These are phyloP conservation scores for Talaromyces sp. DNA, from an alignment of 2,329 filamentous ascomycete species.

Conservation along the genomic window DNA sequence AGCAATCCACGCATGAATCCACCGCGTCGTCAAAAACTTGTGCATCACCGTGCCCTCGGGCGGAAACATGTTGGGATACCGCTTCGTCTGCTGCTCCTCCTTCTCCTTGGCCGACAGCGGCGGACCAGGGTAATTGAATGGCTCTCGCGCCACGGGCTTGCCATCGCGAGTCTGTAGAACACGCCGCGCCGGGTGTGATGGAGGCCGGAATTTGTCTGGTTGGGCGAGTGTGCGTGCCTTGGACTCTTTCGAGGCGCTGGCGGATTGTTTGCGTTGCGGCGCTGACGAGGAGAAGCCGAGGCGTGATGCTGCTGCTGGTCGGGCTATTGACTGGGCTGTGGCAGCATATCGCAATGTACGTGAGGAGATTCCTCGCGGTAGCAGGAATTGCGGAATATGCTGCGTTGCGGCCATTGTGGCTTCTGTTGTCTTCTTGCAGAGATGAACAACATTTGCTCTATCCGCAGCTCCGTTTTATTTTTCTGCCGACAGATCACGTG, in stretches of 20 bases:
- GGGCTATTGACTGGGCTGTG: neutral
- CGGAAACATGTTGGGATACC: slow-evolving; percentile 87
- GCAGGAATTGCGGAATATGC: slow-evolving; percentile 60
- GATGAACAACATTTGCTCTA: neutral
- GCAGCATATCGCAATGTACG: slow-evolving; percentile 20
- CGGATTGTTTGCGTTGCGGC: slow-evolving; percentile 20
- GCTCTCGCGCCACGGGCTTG: slow-evolving; percentile 26
- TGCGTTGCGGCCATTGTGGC: slow-evolving; percentile 4
- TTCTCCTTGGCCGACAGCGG: slow-evolving; percentile 60
- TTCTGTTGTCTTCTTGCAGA: neutral
- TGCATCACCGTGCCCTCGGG: slow-evolving; percentile 74
- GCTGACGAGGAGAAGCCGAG: slow-evolving; percentile 7
- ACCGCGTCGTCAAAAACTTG: slow-evolving; percentile 73
- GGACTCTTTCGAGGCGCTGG: neutral
- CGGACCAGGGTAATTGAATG: slow-evolving; percentile 67
- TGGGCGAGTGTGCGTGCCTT: slow-evolving; percentile 74
- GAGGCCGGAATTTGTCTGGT: slow-evolving; percentile 83
- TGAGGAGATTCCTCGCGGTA: slow-evolving; percentile 49
- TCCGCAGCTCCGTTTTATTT: neutral
- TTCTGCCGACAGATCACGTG: neutral
- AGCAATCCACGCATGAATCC: slow-evolving; percentile 75
- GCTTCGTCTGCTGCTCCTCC: slow-evolving; percentile 58
- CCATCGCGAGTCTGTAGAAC: slow-evolving; percentile 43
- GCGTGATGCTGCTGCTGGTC: slow-evolving; percentile 4
- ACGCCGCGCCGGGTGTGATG: slow-evolving; percentile 74